Evolutionary conservation across 2,329 filamentous ascomycete genomes (phyloP), one percentile per base, ranked within the genome.

Genomic region (Elsinoe arachidis): DNA sequence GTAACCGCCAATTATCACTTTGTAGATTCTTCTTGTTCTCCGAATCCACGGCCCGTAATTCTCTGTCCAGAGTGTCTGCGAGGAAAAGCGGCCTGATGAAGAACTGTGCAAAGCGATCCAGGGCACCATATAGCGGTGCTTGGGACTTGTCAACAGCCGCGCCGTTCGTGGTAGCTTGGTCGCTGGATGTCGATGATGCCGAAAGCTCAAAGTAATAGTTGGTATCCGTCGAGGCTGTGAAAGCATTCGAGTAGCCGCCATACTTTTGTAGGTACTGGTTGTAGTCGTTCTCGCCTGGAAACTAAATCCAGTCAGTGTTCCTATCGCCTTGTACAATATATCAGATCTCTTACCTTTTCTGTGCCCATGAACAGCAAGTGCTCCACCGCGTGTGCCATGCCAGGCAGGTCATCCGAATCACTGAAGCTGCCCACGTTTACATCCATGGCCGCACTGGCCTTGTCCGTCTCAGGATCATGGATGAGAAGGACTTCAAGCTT

Each of bases 291-390:
- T 96, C 92, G 69, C 86, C 82, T 0, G 93, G 93, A 68, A 93
- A 99, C 82, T 87, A 67, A 2, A 3, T 11, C 49, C 19, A 39
- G 56, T 55, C 47, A 33, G 57, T n/a, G 6, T 17, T 17, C 9
- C 10, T 30, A 12, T 33, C 49, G n/a, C 39, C 39, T 46, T 58
- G 44, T 7, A 15, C 7, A 55, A 9, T n/a, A 34, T 10, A 35
- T 38, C n/a, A 33, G 33, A 33, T 21, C 34, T 37, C 71, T 62
- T 70, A 85, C 84, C 78, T 97, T 99, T 72, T 96, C 87, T 6
- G 93, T 99, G 52, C 93, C 93, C 93, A 99, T 97, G 76, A 99
- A 99, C 21, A 99, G 77, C 62, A 96, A 76, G 80, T 96, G 92
- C 77, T 97, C 92, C 56, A 97, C 90, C 5, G 90, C 91, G 75